phyloP scores from a whole-genome alignment of 2,329 filamentous ascomycete genomes.

The Colletotrichum salicis region DNA sequence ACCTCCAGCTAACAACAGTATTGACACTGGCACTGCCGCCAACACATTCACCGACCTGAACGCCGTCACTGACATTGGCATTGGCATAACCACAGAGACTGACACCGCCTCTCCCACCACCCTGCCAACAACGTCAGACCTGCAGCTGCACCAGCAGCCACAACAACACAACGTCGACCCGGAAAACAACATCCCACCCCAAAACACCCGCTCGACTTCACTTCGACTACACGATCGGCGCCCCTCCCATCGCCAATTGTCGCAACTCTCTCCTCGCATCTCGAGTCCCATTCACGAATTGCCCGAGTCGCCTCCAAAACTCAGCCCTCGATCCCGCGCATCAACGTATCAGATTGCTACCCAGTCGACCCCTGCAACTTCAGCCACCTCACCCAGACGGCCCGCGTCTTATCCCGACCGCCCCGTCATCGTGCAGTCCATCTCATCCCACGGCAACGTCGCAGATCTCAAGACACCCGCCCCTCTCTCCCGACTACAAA shows the following conservation, averaged over 20 bases:
- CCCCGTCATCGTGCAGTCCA: slow-evolving; percentile 35
- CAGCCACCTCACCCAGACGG: slow-evolving; percentile 42
- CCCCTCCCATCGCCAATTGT: slow-evolving; percentile 32
- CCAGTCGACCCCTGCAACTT: slow-evolving; percentile 37
- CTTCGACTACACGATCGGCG: slow-evolving; percentile 22
- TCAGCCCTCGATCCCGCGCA: slow-evolving; percentile 44
- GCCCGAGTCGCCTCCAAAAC: slow-evolving; percentile 36
- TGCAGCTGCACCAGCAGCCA: slow-evolving; percentile 22
- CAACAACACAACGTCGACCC: slow-evolving; percentile 12
- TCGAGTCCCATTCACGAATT: slow-evolving; percentile 32
- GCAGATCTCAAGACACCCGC: slow-evolving; percentile 40
- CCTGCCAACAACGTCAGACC: slow-evolving; percentile 33
- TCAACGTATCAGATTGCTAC: slow-evolving; percentile 50
- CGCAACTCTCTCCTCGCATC: slow-evolving; percentile 36
- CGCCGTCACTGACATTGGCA: slow-evolving; percentile 14
- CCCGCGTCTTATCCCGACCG: slow-evolving; percentile 51
- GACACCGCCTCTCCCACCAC: slow-evolving; percentile 11
- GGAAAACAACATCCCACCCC: slow-evolving; percentile 20
- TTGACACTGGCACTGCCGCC: neutral
- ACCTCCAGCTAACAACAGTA: neutral
- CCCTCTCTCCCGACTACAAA: slow-evolving; percentile 44
- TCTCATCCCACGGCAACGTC: slow-evolving; percentile 30
- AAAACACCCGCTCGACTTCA: slow-evolving; percentile 25
- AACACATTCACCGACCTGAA: neutral
- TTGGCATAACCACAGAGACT: slow-evolving; percentile 10